phyloP scores from a whole-genome alignment of 805 yeast genomes.

The Kluyveromyces dobzhanskii region DNA sequence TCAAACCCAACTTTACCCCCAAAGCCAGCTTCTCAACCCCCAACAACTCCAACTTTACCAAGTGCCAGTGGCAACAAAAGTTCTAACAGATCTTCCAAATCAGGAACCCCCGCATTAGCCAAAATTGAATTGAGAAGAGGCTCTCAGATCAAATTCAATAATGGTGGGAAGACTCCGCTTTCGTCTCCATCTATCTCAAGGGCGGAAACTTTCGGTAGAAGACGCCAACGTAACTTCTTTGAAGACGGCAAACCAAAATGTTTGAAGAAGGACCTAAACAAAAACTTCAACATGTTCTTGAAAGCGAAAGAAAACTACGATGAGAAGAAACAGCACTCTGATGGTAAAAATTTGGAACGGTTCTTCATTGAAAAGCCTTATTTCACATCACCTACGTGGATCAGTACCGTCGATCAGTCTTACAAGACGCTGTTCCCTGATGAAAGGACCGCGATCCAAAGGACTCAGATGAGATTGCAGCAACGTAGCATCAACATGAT shows the following conservation, averaged over 20 bases:
- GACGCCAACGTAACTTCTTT: slow-evolving; percentile 24
- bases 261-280: slow-evolving; percentile 31
- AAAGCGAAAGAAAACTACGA: slow-evolving; percentile 34
- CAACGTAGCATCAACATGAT: slow-evolving; percentile 26
- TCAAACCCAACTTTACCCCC: slow-evolving; percentile 21
- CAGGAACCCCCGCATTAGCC: slow-evolving; percentile 19
- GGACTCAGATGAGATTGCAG: slow-evolving; percentile 24
- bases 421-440: slow-evolving; percentile 46
- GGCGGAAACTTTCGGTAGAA: slow-evolving; percentile 16
- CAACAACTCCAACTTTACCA: slow-evolving; percentile 8
- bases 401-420: slow-evolving; percentile 46
- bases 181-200: slow-evolving; percentile 14
- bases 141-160: slow-evolving; percentile 16
- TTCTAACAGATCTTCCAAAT: slow-evolving; percentile 6
- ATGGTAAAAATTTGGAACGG: slow-evolving; percentile 21
- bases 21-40: slow-evolving; percentile 12
- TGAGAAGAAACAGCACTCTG: slow-evolving; percentile 20
- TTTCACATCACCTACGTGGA: slow-evolving; percentile 74
- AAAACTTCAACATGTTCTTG: slow-evolving; percentile 45
- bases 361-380: slow-evolving; percentile 54
- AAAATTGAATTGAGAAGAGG: slow-evolving; percentile 18
- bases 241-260: slow-evolving; percentile 13
- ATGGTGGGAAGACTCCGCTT: slow-evolving; percentile 20
- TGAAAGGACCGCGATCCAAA: slow-evolving; percentile 22
- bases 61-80: slow-evolving; percentile 9